Evolutionary conservation across 352 stramenopile genomes (phyloP).

Genomic region (Pythium rishiriense): DNA sequence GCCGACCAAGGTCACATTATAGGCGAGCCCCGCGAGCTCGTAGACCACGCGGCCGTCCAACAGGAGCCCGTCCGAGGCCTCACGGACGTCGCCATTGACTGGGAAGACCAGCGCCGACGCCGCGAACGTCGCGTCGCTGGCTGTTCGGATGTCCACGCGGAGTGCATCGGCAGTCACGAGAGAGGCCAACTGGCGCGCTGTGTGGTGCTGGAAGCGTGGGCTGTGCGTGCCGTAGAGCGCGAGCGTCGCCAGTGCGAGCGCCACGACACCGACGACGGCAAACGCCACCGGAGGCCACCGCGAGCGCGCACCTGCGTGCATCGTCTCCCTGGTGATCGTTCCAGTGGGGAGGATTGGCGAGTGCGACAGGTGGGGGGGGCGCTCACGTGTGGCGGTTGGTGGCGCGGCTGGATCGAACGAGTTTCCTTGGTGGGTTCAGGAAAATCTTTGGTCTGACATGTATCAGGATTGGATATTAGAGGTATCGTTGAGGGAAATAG

Average conservation of each 20-base stretch:
- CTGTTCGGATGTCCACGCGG: not conserved
- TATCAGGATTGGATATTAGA: too few species aligned
- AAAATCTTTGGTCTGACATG: too few species aligned
- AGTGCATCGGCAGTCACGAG: not conserved
- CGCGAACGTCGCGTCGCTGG: not conserved
- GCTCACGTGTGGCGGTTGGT: too few species aligned
- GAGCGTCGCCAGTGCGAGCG: not conserved
- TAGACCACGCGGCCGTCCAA: slow-evolving; percentile 38
- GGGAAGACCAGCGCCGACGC: not conserved
- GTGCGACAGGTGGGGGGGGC: too few species aligned
- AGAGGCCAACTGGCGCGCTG: not conserved
- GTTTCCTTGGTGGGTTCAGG: too few species aligned
- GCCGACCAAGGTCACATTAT: slow-evolving; percentile 37
- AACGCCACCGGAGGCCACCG: not conserved
- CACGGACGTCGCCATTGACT: not conserved
- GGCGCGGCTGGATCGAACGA: too few species aligned
- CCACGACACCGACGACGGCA: not conserved
- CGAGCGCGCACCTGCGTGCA: not conserved
- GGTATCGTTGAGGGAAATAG: too few species aligned
- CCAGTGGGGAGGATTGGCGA: too few species aligned
- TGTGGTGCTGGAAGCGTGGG: slow-evolving; percentile 6
- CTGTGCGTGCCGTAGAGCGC: not conserved
- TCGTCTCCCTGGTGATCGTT: too few species aligned
- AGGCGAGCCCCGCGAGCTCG: slow-evolving; percentile 26
- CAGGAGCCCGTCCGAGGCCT: slow-evolving; percentile 9